These are phyloP conservation scores for Xylaria flabelliformis DNA, from an alignment of 495 filamentous ascomycete genomes.

Conservation along the genomic window DNA sequence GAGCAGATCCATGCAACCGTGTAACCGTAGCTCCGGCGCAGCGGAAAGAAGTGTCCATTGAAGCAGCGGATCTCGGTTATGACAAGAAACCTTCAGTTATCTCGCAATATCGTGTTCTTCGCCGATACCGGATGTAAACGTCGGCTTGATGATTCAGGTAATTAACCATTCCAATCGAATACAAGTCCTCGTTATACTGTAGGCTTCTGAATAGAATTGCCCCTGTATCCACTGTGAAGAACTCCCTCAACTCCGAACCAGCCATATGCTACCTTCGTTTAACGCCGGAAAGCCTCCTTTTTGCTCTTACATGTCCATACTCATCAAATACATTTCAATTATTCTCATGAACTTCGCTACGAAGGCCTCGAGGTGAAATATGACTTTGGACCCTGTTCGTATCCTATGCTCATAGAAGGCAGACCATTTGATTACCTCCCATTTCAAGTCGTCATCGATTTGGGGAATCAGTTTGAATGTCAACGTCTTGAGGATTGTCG, in stretches of 20 bases:
- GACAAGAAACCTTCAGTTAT: background rate
- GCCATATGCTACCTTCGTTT: background rate
- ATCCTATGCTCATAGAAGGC: conserved; percentile 97
- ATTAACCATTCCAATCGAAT: background rate
- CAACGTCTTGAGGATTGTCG: conserved; percentile 88
- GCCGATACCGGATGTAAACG: conserved; percentile 23
- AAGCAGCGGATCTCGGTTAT: conserved; percentile 24
- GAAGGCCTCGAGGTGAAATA: conserved; percentile 98
- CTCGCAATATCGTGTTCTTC: background rate
- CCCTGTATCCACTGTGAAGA: conserved; percentile 20
- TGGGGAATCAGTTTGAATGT: conserved; percentile 89
- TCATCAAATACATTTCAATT: conserved; percentile 90
- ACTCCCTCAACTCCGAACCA: conserved; percentile 23
- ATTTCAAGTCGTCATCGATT: conserved; percentile 86
- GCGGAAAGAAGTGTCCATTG: background rate
- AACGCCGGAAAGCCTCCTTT: background rate
- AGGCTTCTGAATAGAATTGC: conserved; percentile 1
- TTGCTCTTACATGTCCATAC: conserved; percentile 68
- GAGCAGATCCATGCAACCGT: background rate
- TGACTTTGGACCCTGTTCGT: conserved; percentile 88
- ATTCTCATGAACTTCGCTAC: conserved; percentile 98
- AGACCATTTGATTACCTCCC: conserved; percentile 92
- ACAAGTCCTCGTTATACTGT: background rate
- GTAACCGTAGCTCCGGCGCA: background rate
- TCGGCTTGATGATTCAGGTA: background rate